Base-by-base conservation (phyloP, 2,329 filamentous ascomycete species). In the Alternaria brassicicola region DNA sequence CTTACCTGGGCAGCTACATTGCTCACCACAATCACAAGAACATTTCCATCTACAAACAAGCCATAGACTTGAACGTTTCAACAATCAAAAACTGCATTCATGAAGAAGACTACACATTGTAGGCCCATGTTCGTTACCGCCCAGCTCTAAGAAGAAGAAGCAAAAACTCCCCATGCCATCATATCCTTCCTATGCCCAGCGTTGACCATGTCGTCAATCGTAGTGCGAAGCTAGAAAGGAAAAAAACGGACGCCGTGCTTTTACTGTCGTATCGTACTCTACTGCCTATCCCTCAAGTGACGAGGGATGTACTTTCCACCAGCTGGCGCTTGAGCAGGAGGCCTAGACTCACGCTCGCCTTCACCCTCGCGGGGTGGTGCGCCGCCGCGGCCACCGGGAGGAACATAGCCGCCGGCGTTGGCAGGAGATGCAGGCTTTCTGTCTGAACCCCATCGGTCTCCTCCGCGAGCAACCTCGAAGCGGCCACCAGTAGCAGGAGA, bases 301-400 rank as follows among this genome's bases (percentile, higher is more conserved):
- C 77, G 77, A 25, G 77, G 78, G 63, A 76, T 73, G 59, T 79
- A 79, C 68, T 76, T 78, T 38, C 77, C 77, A 62, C 73, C 75
- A 52, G 68, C 70, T 7, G 70, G 42, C 42, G 55, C 69, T 49
- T 71, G 67, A 8, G 70, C 63, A 47, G 72, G 65, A 21, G 62
- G 62, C 30, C 69, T 69, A 6, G 66, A 52, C 59, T 69, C 66
- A 28, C 62, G 52, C 61, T 75, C 68, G 33, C 70, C 57, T 55
- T 72, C 67, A 28, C 59, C 68, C 52, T 59, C 68, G 39, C 71
- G 68, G 35, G 54, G 52, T 31, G 59, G 52, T 19, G 64, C 68
- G 48, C 73, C 68, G 42, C 72, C 70, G 31, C 72, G 71, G 13
- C 45, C 45, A 48, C 46, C 53, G 21, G 74, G 72, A 46, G 73